Base-by-base conservation (phyloP, 2,329 filamentous ascomycete species). In the Phialophora verrucosa region DNA sequence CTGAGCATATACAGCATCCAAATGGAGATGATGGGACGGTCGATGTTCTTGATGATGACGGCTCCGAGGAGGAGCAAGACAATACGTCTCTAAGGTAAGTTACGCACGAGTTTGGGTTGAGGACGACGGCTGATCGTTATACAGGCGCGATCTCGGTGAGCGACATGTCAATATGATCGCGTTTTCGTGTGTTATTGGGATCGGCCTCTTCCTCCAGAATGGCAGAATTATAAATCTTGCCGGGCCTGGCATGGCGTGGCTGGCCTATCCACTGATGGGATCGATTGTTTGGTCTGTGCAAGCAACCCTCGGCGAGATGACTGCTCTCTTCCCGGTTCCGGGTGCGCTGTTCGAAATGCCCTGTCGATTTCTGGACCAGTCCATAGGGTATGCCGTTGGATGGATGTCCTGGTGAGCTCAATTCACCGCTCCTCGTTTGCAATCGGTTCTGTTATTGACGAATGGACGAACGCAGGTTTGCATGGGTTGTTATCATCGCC, bases 231-330 rank as follows among this genome's bases (percentile, higher is more conserved):
- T 71, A 6, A 60, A 47, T 31, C 53, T 64, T 25, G 62, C 62
- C 14, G 70, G 70, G 7, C 70, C 69, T 7, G 67, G 69, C 23
- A 55, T 60, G 23, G 69, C 67, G 3, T 47, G 66, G 38, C 50
- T 72, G 57, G 67, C 64, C 17, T 82, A 82, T 63, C 62, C 81
- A 0, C 73, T 82, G 23, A 80, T 81, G 73, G 80, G 79, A 27
- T 79, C 77, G 3, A 76, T 82, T 31, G 78, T 82, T 44, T 79
- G 78, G 1, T 78, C 79, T 1, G 78, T 80, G 2, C 2, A 79
- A 81, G 79, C 79, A 12, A 79, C 78, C 56, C 67, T 82, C 5
- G 79, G 80, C 5, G 77, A 79, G 66, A 78, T 78, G 77, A 77
- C 57, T 20, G 57, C 57, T 5, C 57, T 59, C 50, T 59, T 59